These are phyloP conservation scores for Cercophora newfieldiana DNA, from an alignment of 495 filamentous ascomycete species.

Conservation along the genomic window DNA sequence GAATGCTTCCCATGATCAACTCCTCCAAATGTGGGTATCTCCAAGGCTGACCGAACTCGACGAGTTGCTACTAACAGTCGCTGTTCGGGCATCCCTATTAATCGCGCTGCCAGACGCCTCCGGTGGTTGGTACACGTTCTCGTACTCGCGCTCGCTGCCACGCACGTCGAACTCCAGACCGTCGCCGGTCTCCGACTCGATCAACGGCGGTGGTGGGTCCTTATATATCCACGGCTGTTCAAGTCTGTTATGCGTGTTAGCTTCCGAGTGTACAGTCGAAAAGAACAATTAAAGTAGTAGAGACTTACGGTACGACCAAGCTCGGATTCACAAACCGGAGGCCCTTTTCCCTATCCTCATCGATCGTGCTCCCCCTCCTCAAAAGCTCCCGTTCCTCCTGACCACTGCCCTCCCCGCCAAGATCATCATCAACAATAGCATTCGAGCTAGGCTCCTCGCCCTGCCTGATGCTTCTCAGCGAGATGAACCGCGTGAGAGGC, in stretches of 20 bases:
- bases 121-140: slow-evolving; percentile 1
- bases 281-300: background rate
- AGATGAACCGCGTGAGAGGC: slow-evolving; percentile 88
- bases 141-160: slow-evolving; percentile 13
- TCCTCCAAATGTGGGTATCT: slow-evolving; percentile 54
- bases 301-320: slow-evolving; percentile 62
- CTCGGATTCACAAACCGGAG: slow-evolving; percentile 72
- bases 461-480: slow-evolving; percentile 75
- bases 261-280: background rate
- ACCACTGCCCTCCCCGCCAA: slow-evolving; percentile 33
- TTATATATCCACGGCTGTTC: slow-evolving; percentile 56
- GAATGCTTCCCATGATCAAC: slow-evolving; percentile 1
- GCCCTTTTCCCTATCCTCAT: slow-evolving; percentile 67
- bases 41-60: slow-evolving; percentile 54
- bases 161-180: slow-evolving; percentile 7
- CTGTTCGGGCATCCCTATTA: background rate
- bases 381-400: slow-evolving; percentile 33
- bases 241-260: slow-evolving; percentile 34
- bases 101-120: background rate
- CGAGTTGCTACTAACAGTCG: slow-evolving; percentile 22
- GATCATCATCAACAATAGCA: slow-evolving; percentile 40
- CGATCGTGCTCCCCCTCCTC: slow-evolving; percentile 53
- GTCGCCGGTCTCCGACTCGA: slow-evolving; percentile 19
- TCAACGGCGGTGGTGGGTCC: slow-evolving; percentile 44
- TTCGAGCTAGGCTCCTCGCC: slow-evolving; percentile 46